Conservation (phyloP, 2,329 filamentous ascomycete genomes). For the Colletotrichum tofieldiae region DNA sequence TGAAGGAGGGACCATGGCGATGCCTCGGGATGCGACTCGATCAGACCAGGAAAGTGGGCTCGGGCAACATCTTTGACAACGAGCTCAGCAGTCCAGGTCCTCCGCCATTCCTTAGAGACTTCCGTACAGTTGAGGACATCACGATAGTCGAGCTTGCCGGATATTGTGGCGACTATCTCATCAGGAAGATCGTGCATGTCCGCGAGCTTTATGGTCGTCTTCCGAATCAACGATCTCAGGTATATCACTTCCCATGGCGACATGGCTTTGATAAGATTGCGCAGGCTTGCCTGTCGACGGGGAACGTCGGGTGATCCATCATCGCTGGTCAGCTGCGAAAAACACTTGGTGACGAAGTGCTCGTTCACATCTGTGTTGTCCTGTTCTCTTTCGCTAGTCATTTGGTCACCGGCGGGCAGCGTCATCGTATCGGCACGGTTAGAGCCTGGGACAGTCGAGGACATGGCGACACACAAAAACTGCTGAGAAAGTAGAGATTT, state of each 20-base stretch:
- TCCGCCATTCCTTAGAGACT: conserved; percentile 36
- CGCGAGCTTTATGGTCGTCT: background rate
- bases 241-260: conserved; percentile 36
- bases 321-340: background rate
- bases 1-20: conserved; percentile 9
- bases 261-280: conserved; percentile 25
- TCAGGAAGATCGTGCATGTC: conserved; percentile 26
- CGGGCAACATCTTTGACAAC: conserved; percentile 7
- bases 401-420: too few relatives aligned
- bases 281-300: conserved; percentile 19
- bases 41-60: conserved; percentile 14
- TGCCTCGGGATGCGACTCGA: background rate
- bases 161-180: conserved; percentile 27
- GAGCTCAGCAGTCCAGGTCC: background rate
- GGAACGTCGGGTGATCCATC: background rate
- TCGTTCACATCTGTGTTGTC: background rate
- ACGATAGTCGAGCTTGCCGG: background rate
- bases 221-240: conserved; percentile 2
- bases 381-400: background rate
- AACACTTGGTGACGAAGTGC: conserved; percentile 1
- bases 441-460: accelerated
- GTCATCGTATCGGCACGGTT: background rate
- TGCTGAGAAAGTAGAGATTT: background rate
- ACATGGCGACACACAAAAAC: background rate
- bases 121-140: conserved; percentile 22